Evolutionary conservation across 2,329 filamentous ascomycete genomes (phyloP).

Genomic region (Monosporascus sp.): DNA sequence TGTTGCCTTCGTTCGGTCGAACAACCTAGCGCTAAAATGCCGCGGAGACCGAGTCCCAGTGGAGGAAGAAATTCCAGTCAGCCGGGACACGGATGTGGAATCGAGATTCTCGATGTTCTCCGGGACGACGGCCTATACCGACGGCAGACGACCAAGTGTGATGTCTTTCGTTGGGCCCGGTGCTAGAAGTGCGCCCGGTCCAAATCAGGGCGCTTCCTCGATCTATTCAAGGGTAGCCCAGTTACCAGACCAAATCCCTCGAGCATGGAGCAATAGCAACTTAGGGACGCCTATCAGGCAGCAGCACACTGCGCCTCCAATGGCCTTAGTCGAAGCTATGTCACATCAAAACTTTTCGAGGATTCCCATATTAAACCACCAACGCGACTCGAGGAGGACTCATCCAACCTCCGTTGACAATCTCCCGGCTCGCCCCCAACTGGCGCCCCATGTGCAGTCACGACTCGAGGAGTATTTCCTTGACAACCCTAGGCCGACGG

Average conservation of each 20-base stretch:
- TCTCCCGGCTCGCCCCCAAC: conserved; percentile 37
- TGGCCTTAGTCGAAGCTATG: conserved; percentile 10
- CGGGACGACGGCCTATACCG: conserved; percentile 21
- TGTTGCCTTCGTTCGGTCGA: conserved; percentile 53
- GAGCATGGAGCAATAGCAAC: not conserved
- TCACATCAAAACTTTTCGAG: conserved; percentile 29
- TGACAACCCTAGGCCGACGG: conserved; percentile 40
- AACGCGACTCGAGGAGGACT: conserved; percentile 35
- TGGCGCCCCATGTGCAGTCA: conserved; percentile 44
- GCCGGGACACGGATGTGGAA: conserved; percentile 19
- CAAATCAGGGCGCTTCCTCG: not conserved
- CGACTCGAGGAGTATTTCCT: conserved; percentile 51
- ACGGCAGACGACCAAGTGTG: conserved; percentile 9
- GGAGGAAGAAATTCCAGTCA: conserved; percentile 11
- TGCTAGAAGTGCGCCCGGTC: conserved; percentile 4
- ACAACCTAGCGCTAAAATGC: conserved; percentile 42
- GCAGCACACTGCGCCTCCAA: conserved; percentile 13
- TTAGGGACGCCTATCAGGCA: conserved; percentile 6
- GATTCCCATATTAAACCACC: conserved; percentile 41
- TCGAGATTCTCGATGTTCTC: conserved; percentile 20
- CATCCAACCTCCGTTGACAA: conserved; percentile 30
- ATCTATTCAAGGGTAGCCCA: not conserved
- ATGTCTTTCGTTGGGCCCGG: conserved; percentile 10
- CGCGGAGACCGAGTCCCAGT: conserved; percentile 7
- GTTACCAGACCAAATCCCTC: not conserved